Conservation (phyloP, 31 red algal species). For the Asparagopsis taxiformis region DNA sequence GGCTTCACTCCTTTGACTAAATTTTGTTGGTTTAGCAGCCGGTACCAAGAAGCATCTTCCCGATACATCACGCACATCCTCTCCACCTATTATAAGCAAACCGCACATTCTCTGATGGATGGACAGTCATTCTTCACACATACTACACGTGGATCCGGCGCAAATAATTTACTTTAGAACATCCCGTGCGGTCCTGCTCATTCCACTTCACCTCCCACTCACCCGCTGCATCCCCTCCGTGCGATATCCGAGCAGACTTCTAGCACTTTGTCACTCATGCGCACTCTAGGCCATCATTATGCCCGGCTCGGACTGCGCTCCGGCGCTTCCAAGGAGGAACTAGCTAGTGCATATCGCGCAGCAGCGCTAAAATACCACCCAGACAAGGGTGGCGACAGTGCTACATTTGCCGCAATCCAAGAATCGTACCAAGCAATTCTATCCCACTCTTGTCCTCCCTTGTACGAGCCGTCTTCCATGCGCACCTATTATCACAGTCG, state of each 20-base stretch:
- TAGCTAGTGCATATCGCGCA: constrained; percentile 53
- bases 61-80: background rate
- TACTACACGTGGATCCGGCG: too few species aligned
- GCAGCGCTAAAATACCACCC: constrained; percentile 66
- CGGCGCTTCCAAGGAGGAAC: constrained; percentile 27
- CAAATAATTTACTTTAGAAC: too few species aligned
- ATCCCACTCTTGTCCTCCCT: background rate
- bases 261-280: too few species aligned
- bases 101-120: too few species aligned
- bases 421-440: constrained; percentile 44
- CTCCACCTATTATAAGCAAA: too few species aligned
- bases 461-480: constrained; percentile 46
- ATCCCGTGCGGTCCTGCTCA: too few species aligned
- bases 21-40: too few species aligned
- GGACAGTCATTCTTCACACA: too few species aligned
- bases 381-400: constrained; percentile 40
- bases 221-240: too few species aligned
- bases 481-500: constrained; percentile 23
- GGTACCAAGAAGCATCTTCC: background rate
- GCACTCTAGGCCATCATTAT: constrained; percentile 17
- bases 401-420: constrained; percentile 44
- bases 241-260: too few species aligned
- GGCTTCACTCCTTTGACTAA: too few species aligned
- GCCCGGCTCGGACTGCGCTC: constrained; percentile 38
- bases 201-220: too few species aligned